These are phyloP conservation scores for Phoma sp. DNA, from an alignment of 2,329 filamentous ascomycete species.

Conservation along the genomic window DNA sequence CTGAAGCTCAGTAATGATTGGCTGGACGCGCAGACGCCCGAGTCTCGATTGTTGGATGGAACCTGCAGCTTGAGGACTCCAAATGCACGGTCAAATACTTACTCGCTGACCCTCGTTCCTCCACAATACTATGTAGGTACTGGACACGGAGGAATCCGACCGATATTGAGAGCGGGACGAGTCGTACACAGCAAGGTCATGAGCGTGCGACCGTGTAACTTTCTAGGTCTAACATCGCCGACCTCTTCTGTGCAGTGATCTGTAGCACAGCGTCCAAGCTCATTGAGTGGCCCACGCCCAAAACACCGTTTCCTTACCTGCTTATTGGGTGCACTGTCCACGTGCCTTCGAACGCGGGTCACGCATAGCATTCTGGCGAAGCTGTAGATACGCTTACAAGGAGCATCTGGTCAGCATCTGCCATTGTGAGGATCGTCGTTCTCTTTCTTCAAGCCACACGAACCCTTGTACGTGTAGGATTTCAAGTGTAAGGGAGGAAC, in stretches of 20 bases:
- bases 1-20: background rate
- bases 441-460: slow-evolving; percentile 26
- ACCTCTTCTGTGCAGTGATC: slow-evolving; percentile 23
- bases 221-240: slow-evolving; percentile 35
- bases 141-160: slow-evolving; percentile 20
- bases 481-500: slow-evolving; percentile 20
- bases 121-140: background rate
- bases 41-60: slow-evolving; percentile 2
- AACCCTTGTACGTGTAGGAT: slow-evolving; percentile 24
- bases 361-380: slow-evolving; percentile 11
- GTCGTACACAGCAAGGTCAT: slow-evolving; percentile 17
- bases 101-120: slow-evolving; percentile 30
- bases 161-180: slow-evolving; percentile 24
- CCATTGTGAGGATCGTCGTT: slow-evolving; percentile 23
- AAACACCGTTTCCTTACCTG: slow-evolving; percentile 37
- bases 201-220: slow-evolving; percentile 28
- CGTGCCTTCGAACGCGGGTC: background rate
- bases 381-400: slow-evolving; percentile 24
- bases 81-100: slow-evolving; percentile 11
- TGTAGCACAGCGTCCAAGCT: slow-evolving; percentile 29
- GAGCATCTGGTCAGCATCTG: slow-evolving; percentile 19
- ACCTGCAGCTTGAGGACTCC: background rate
- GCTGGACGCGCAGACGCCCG: background rate
- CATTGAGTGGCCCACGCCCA: slow-evolving; percentile 18
- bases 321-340: slow-evolving; percentile 21